phyloP scores from a whole-genome alignment of 345 rosid species.

The Draba incana region DNA sequence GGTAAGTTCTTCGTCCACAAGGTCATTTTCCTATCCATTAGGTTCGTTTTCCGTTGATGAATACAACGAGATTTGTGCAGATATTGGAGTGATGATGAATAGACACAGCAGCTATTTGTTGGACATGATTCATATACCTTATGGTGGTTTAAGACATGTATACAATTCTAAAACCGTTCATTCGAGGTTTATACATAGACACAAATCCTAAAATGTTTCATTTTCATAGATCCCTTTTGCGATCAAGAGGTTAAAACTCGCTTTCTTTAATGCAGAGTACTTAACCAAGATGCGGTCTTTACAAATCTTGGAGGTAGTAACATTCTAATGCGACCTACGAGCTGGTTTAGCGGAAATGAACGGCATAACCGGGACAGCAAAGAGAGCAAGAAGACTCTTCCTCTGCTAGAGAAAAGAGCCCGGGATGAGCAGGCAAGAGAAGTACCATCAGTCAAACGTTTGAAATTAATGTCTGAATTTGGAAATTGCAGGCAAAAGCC shows the following conservation, averaged over 20 bases:
- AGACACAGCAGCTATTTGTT: conserved; percentile 34
- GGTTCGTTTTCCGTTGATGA: neutral
- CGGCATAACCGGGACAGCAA: neutral
- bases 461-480: conserved; percentile 12
- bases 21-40: neutral
- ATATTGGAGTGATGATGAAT: conserved; percentile 18
- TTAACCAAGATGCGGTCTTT: neutral
- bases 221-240: neutral
- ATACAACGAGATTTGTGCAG: conserved; percentile 11
- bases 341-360: conserved; percentile 22
- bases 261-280: conserved; percentile 23
- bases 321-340: conserved; percentile 31
- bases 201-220: neutral
- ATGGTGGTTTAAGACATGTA: conserved; percentile 33
- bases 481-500: conserved; percentile 25
- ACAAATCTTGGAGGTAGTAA: conserved; percentile 34
- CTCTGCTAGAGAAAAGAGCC: conserved; percentile 42
- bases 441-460: conserved; percentile 26
- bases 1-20: conserved; percentile 45
- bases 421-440: conserved; percentile 16
- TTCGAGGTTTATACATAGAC: conserved; percentile 17
- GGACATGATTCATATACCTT: conserved; percentile 30
- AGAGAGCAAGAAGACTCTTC: conserved; percentile 43
- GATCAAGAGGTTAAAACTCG: neutral
- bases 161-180: conserved; percentile 26